phyloP scores from a whole-genome alignment of 2,329 filamentous ascomycete species.

The Orbilia javanica region DNA sequence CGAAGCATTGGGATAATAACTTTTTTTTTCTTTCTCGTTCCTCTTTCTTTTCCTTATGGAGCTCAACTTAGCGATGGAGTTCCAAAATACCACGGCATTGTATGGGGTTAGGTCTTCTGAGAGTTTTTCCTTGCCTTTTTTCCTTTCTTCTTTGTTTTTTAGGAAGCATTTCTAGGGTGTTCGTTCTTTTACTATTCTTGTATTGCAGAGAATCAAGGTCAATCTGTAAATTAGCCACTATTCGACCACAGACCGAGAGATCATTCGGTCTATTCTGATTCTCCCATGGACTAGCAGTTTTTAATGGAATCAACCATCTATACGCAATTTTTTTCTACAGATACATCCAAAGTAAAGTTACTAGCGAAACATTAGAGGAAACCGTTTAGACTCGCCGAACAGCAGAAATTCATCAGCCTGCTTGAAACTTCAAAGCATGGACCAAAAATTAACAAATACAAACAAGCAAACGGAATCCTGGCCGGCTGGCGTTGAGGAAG shows the following conservation, averaged over 20 bases:
- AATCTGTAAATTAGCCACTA: slow-evolving; percentile 43
- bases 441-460: not conserved
- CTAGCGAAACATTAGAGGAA: not conserved
- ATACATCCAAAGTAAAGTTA: too few relatives aligned
- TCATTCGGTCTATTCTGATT: not conserved
- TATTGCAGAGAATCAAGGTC: slow-evolving; percentile 25
- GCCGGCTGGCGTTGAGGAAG: slow-evolving; percentile 24
- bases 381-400: not conserved
- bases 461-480: not conserved
- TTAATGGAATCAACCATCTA: slow-evolving; percentile 19
- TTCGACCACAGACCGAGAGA: slow-evolving; percentile 3
- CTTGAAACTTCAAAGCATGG: slow-evolving; percentile 16
- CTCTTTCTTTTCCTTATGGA: slow-evolving; percentile 18
- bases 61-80: slow-evolving; percentile 53
- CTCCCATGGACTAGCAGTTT: slow-evolving; percentile 1
- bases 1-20: slow-evolving; percentile 2
- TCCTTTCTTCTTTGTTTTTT: not conserved
- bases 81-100: slow-evolving; percentile 57
- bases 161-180: slow-evolving; percentile 27
- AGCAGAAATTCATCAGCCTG: not conserved
- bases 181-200: slow-evolving; percentile 3
- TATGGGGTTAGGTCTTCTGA: slow-evolving; percentile 38
- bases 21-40: slow-evolving; percentile 6
- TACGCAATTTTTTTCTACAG: not conserved
- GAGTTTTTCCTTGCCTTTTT: slow-evolving; percentile 3